phyloP scores from a whole-genome alignment of 75 land plant genomes.

The Pinus taeda region DNA sequence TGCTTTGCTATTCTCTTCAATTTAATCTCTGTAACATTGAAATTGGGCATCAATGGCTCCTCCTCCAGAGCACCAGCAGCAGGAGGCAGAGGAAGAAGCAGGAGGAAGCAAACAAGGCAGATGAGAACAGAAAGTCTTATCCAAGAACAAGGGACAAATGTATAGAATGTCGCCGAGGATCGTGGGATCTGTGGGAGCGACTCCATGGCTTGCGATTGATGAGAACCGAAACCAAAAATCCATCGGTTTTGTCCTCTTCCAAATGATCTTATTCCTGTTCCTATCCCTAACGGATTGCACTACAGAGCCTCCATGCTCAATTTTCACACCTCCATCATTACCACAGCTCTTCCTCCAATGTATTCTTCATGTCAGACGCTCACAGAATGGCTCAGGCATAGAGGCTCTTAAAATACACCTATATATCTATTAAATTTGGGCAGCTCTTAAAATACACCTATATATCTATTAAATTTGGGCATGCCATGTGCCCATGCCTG shows the following conservation, averaged over 20 bases:
- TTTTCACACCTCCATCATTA: background rate
- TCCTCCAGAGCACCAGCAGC: background rate
- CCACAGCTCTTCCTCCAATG: background rate
- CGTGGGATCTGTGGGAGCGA: background rate
- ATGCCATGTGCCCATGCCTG: background rate
- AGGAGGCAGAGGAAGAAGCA: background rate
- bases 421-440: too few relatives aligned
- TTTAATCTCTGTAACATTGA: conserved; percentile 11
- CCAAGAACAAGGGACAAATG: conserved; percentile 7
- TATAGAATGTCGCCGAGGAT: background rate
- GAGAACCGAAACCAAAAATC: conserved; percentile 2
- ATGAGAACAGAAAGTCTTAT: background rate
- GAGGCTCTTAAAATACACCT: too few relatives aligned
- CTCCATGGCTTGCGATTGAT: background rate
- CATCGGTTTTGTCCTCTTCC: conserved; percentile 9
- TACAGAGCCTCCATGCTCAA: conserved; percentile 6
- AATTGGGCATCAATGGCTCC: background rate
- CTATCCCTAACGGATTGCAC: background rate
- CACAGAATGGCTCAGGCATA: background rate
- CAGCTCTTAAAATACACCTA: background rate
- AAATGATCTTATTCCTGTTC: background rate
- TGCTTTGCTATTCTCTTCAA: conserved; percentile 37
- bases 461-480: background rate
- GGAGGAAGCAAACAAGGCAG: background rate
- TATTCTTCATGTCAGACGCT: conserved; percentile 3